Evolutionary conservation across 2,329 filamentous ascomycete genomes (phyloP), one percentile per base, ranked within the genome.

Genomic region (Xylariaceae sp.): DNA sequence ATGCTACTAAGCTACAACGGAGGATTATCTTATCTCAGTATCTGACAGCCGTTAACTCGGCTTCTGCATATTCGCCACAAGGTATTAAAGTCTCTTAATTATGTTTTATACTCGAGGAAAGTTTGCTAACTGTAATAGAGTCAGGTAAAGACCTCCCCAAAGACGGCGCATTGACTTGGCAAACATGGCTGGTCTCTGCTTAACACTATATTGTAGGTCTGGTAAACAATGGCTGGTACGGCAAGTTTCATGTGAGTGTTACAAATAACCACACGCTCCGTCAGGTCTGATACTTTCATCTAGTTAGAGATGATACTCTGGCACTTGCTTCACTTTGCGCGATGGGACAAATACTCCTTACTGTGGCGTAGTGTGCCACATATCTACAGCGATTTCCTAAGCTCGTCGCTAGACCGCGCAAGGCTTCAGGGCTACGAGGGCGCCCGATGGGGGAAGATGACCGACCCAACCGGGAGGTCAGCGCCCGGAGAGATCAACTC

Each of bases 401-500:
- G 63, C 0, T 73, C 71, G 0, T 75, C 74, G 0, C 46, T 71
- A 27, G 61, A 66, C 3, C 70, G 75, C 29, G 76, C 76, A 3
- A 52, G 42, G 3, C 53, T 30, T 0, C 76, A 78, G 60, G 75
- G 76, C 3, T 79, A 78, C 64, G 56, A 64, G 4, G 75, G 77
- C 26, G 76, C 76, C 6, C 70, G 75, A 43, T 74, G 64, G 78
- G 78, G 62, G 44, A 82, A 85, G 62, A 84, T 84, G 81, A 81
- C 76, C 8, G 81, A 84, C 62, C 79, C 81, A 0, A 77, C 75
- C 0, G 80, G 81, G 21, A 72, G 78, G 9, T 80, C 76, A 40
- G 79, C 81, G 1, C 82, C 83, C 1, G 83, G 83, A 2, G 79
- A 82, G 57, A 85, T 85, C 64, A 86, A 86, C 64, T 78, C 77